Evolutionary conservation across 768 basidiomycete genomes (phyloP), one percentile per base, ranked within the genome.

Genomic region (Dentipellis sp.): DNA sequence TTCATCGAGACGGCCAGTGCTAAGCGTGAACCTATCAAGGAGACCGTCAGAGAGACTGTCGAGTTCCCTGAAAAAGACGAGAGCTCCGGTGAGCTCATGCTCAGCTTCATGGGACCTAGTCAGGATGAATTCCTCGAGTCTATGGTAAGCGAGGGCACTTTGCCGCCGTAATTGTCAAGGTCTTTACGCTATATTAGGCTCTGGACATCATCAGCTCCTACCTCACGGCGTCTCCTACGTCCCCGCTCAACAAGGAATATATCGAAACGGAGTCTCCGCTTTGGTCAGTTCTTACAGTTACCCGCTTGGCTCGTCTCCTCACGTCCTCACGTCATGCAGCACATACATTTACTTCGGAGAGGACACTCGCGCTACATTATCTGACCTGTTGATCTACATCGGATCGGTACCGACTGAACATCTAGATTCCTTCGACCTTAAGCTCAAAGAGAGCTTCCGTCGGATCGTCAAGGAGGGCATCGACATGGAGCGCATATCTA

Each of bases 1-100:
- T 98, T 97, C 66, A 63, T 97, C 36, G 94, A 97, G 72, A 94
- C 94, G 0, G 62, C 81, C 10, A 94, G 88, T 59, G 83, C 86
- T 6, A 68, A 70, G n/a, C 74, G 83, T 21, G 73, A 71, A 38
- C 75, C 76, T 7, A 78, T 89, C 17, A 65, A 75, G 37, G 62
- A 74, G 47, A 79, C 83, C 3, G 68, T 75, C 45, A 82, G 77
- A 58, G 80, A 88, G 58, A 73, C 76, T 0, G 83, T 97, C 16
- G 91, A 94, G 64, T 99, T 99, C 65, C 95, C 97, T 10, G 97
- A 98, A 72, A 84, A 91, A 68, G 94, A 98, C 64, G 95, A 98
- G 74, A 89, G 88, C 57, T 81, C 92, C 64, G 95, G 97, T 37
- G 94, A 97, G 73, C 65, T 98, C 7, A 71, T 79, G 17, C 78